These are phyloP conservation scores for Dothistroma septosporum DNA, from an alignment of 2,329 filamentous ascomycete genomes.

Conservation along the genomic window DNA sequence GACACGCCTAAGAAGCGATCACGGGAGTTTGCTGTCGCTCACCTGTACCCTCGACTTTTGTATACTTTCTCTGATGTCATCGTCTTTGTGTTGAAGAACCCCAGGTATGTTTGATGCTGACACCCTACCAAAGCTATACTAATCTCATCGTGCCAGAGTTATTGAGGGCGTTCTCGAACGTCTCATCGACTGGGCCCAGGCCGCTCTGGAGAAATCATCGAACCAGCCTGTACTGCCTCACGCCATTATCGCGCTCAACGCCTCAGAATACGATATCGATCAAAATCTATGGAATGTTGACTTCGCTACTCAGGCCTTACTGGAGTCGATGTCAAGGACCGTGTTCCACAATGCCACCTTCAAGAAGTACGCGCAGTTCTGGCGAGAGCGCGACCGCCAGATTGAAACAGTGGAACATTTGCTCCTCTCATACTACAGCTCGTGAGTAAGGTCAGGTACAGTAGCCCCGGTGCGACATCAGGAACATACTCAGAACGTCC, in stretches of 20 bases:
- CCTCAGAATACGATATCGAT: constrained; percentile 32
- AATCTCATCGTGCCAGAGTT: constrained; percentile 27
- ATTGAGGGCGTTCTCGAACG: constrained; percentile 43
- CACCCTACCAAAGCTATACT: constrained; percentile 5
- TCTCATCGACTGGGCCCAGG: constrained; percentile 47
- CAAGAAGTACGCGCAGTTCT: constrained; percentile 38
- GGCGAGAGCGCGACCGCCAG: constrained; percentile 35
- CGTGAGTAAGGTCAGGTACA: constrained; percentile 9
- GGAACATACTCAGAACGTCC: no score
- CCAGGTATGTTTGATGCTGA: constrained; percentile 22
- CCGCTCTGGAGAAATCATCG: constrained; percentile 47
- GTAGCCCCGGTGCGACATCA: no score
- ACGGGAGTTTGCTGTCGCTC: constrained; percentile 32
- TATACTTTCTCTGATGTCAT: constrained; percentile 40
- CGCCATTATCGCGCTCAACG: constrained; percentile 51
- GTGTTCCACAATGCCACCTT: constrained; percentile 35
- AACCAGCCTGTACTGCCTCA: constrained; percentile 53
- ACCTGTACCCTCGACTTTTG: constrained; percentile 37
- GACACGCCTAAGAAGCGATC: constrained; percentile 18
- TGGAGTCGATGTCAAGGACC: constrained; percentile 29
- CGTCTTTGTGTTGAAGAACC: constrained; percentile 36
- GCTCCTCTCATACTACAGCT: constrained; percentile 46
- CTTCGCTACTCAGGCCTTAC: constrained; percentile 39
- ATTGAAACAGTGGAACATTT: constrained; percentile 42
- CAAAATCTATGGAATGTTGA: constrained; percentile 44